These are phyloP conservation scores for Telfairia occidentalis DNA, from an alignment of 331 rosid genomes.

Conservation along the genomic window DNA sequence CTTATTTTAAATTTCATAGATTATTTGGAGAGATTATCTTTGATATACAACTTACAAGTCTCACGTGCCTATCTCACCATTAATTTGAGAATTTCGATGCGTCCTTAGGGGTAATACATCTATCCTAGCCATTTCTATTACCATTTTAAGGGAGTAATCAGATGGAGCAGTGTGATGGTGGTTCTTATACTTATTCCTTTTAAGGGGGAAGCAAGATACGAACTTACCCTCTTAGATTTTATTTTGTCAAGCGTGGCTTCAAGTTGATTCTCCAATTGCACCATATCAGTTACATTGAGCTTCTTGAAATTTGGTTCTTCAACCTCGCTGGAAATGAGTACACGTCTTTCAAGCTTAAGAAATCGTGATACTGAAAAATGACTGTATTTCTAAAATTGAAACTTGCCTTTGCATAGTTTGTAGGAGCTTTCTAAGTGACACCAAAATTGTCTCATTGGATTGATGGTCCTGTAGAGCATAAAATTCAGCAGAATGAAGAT, in stretches of 20 bases:
- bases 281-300: not conserved
- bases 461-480: not conserved
- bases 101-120: no score
- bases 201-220: no score
- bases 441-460: constrained; percentile 1
- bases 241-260: constrained; percentile 5
- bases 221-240: constrained; percentile 9
- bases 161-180: not conserved
- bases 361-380: not conserved
- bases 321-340: constrained; percentile 10
- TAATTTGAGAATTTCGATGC: no score
- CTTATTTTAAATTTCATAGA: no score
- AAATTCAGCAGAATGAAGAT: not conserved
- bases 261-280: constrained; percentile 11
- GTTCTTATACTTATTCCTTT: no score
- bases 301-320: constrained; percentile 8
- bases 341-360: not conserved
- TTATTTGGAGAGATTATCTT: no score
- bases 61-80: no score
- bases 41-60: no score
- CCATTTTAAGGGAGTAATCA: not conserved
- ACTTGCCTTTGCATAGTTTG: constrained; percentile 12
- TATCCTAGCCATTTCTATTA: no score
- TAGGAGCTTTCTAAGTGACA: constrained; percentile 2
- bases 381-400: not conserved